Evolutionary conservation across 495 filamentous ascomycete genomes (phyloP), one percentile per base, ranked within the genome.

Genomic region (Daldinia decipiens): DNA sequence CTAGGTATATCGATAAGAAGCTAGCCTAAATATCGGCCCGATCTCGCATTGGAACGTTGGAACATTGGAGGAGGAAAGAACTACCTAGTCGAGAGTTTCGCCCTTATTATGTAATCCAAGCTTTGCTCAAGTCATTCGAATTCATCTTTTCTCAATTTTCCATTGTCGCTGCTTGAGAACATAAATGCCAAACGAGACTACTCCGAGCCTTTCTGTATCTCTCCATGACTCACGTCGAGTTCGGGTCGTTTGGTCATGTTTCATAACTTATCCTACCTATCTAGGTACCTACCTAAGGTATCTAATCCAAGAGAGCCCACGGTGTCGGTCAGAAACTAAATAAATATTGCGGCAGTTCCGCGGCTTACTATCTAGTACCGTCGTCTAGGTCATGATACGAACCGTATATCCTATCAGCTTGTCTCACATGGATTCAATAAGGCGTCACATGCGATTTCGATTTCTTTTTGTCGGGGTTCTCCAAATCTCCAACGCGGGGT

Each of bases 401-500:
- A 27, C 26, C 1, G 4, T 27, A 4, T 27, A 27, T 27, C 26
- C 29, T 31, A 4, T 32, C 29, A 29, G 27, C 27, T 29, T 29
- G 27, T 29, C 19, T 17, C 47, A 6, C 47, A 8, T 27, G 47
- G n/a, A 24, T 19, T 12, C 19, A 9, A n/a, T 6, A 39, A 36
- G 32, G 32, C 17, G 32, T 57, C 54, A 38, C 54, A 57, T 57
- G 32, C 17, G 12, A 57, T 57, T 57, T n/a, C 17, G 12, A 57
- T 57, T 57, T n/a, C 32, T 12, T 45, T 43, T 12, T 31, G 26
- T n/a, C 32, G 29, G 36, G 38, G 8, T 57, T 62, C 62, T 47
- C 68, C 68, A 66, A 62, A 57, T 71, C 68, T 62, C 68, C 57
- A 62, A 62, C 58, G 53, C 59, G 62, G 63, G 69, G 59, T 27